Percentiles rank a stretch among this genome's conserved stretches.
These are phyloP conservation scores for Plasmodium gonderi DNA, from an alignment of 169 alveolate species.

Conservation along the genomic window DNA sequence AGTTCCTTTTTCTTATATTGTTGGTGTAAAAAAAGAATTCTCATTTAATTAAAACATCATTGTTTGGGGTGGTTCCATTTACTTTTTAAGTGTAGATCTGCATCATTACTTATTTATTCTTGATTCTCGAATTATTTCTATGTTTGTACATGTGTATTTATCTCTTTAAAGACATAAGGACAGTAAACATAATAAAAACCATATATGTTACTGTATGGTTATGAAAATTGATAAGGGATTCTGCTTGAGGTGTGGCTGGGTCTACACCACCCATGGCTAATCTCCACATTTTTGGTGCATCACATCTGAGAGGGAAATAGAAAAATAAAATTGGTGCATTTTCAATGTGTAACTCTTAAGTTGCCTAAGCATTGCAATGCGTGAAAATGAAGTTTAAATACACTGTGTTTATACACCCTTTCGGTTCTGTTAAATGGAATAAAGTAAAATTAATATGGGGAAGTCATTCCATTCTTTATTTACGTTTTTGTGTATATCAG, in stretches of 20 bases:
- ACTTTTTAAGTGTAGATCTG: too few species aligned
- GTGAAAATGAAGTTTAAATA: not conserved
- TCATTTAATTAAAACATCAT: not conserved
- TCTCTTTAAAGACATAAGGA: slow-evolving; percentile 81
- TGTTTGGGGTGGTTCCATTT: slow-evolving; percentile 1
- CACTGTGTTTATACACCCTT: not conserved
- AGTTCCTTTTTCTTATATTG: not conserved
- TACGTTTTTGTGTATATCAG: not conserved
- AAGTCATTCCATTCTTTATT: not conserved
- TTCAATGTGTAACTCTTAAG: not conserved
- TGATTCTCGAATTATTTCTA: slow-evolving; percentile 41
- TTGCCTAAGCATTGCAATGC: not conserved
- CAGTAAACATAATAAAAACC: slow-evolving; percentile 87
- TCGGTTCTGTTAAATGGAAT: not conserved
- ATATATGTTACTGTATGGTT: slow-evolving; percentile 89
- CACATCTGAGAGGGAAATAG: slow-evolving; percentile 76
- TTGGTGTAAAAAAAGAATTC: not conserved
- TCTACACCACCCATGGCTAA: slow-evolving; percentile 87
- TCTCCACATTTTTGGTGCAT: slow-evolving; percentile 89
- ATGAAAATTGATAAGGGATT: slow-evolving; percentile 87
- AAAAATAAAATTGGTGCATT: not conserved
- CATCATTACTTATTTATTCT: slow-evolving; percentile 42
- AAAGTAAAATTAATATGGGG: not conserved
- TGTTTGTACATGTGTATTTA: slow-evolving; percentile 25
- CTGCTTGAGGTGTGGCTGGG: slow-evolving; percentile 91